Evolutionary conservation across 495 filamentous ascomycete genomes (phyloP).

Genomic region (Penicillium samsonianum): DNA sequence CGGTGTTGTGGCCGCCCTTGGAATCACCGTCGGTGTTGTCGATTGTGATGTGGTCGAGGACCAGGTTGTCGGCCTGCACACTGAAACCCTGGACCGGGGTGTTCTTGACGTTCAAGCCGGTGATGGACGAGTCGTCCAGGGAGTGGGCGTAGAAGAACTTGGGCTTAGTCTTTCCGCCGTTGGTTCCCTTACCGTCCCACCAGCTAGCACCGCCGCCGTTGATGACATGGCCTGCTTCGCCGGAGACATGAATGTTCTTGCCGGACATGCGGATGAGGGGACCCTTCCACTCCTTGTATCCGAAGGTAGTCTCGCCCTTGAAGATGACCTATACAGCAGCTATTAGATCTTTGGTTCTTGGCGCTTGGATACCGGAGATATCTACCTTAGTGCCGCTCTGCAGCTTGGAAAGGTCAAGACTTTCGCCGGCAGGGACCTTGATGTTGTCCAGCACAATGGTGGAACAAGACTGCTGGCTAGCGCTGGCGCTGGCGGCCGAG

Average conservation of each 20-base stretch:
- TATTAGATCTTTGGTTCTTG: background rate
- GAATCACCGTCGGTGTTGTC: conserved; percentile 60
- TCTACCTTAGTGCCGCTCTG: conserved; percentile 44
- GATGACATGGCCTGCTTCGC: conserved; percentile 40
- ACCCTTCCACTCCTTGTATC: conserved; percentile 56
- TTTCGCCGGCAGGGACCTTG: conserved; percentile 53
- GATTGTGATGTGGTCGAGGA: conserved; percentile 54
- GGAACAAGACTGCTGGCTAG: conserved; percentile 51
- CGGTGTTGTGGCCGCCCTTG: conserved; percentile 61
- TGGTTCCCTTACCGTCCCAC: conserved; percentile 56
- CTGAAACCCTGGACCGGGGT: conserved; percentile 64
- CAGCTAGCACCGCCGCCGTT: conserved; percentile 50
- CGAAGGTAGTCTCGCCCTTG: conserved; percentile 53
- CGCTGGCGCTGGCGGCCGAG: conserved; percentile 42
- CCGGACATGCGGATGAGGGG: conserved; percentile 51
- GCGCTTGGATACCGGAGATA: background rate
- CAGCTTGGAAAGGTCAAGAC: conserved; percentile 52
- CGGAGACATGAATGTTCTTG: conserved; percentile 45
- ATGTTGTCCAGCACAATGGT: conserved; percentile 51
- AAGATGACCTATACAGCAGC: conserved; percentile 45
- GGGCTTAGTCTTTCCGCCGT: conserved; percentile 59
- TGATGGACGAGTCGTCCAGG: conserved; percentile 46
- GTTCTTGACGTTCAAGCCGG: conserved; percentile 52
- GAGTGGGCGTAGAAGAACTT: conserved; percentile 59
- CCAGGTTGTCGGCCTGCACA: conserved; percentile 55